Evolutionary conservation across 768 basidiomycete species (phyloP), one percentile per base, ranked within the genome.

Genomic region (Pleurotus salmoneostramineus): DNA sequence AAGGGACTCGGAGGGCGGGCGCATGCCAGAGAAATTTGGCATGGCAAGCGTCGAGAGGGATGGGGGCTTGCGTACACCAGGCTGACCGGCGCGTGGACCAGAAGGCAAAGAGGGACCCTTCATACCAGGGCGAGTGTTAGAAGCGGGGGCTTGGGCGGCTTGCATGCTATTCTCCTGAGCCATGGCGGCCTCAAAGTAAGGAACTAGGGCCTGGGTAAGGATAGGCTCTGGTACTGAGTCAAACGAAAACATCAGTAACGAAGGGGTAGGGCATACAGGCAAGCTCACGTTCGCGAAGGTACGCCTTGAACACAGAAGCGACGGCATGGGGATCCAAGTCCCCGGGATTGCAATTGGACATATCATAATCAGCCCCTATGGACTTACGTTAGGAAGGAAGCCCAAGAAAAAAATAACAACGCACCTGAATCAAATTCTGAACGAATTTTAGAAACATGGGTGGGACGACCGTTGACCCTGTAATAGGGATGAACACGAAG

Each of bases 291-390:
- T 97, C 94, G 57, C 95, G 88, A 44, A 98, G 77, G 69, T 86
- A 98, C 0, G 92, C 88, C 71, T 96, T 97, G 75, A 96, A 97
- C 33, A 96, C 76, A 27, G 92, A 91, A 15, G 95, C 87, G 5
- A 98, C 95, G 1, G 93, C 92, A 69, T 98, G 94, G 48, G 95
- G 95, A 67, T 98, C 95, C 36, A 98, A 73, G 65, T 98, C 94
- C 6, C 89, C 85, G 27, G 93, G 94, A 50, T 82, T 81, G 61
- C 87, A 89, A 60, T 83, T 82, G 42, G 78, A 72, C 74, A 98
- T 82, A 66, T 94, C 88, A 64, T 88, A 93, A 72, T 98, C 95
- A 52, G 88, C 89, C 58, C 94, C 93, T 88, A 65, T 42, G 40
- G 68, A 58, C n/a, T 44, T 15, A 40, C 52, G 14, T 50, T 36